These are phyloP conservation scores for Leishmania braziliensis DNA, from an alignment of 208 protist species.

Conservation along the genomic window DNA sequence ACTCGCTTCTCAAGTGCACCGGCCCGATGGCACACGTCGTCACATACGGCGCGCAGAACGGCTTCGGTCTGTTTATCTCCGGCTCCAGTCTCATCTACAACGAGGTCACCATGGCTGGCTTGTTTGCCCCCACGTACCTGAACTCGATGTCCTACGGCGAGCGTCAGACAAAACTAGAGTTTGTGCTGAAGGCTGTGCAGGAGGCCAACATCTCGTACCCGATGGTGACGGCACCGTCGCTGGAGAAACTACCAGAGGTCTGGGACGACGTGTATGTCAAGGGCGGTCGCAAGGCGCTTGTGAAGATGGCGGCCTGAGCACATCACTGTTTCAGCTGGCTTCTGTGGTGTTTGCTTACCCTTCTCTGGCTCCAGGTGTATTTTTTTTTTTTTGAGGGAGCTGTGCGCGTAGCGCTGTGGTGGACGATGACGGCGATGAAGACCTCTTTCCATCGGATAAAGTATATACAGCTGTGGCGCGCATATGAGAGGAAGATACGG, in stretches of 20 bases:
- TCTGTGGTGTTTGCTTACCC: background rate
- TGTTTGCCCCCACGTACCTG: conserved; percentile 66
- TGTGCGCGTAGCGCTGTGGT: background rate
- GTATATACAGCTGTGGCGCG: background rate
- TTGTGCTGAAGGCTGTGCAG: conserved; percentile 53
- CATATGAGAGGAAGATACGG: background rate
- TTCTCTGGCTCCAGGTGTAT: no score
- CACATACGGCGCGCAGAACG: conserved; percentile 79
- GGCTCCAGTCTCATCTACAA: conserved; percentile 72
- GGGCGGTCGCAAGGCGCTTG: conserved; percentile 65
- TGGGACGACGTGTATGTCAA: conserved; percentile 80
- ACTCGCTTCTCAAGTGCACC: conserved; percentile 66
- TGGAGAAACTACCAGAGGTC: conserved; percentile 63
- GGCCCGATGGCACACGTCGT: conserved; percentile 59
- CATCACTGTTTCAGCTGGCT: background rate
- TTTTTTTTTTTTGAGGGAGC: background rate
- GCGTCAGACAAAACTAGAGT: conserved; percentile 69
- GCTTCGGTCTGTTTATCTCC: conserved; percentile 69
- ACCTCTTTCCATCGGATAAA: background rate
- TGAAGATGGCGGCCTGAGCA: conserved; percentile 34
- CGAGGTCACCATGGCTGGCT: conserved; percentile 73
- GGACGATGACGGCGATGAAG: no score
- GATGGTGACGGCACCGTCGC: conserved; percentile 37
- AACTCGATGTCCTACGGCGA: conserved; percentile 40
- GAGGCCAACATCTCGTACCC: conserved; percentile 56